Evolutionary conservation across 352 stramenopile genomes (phyloP).

Genomic region (Phytophthora palmivora): DNA sequence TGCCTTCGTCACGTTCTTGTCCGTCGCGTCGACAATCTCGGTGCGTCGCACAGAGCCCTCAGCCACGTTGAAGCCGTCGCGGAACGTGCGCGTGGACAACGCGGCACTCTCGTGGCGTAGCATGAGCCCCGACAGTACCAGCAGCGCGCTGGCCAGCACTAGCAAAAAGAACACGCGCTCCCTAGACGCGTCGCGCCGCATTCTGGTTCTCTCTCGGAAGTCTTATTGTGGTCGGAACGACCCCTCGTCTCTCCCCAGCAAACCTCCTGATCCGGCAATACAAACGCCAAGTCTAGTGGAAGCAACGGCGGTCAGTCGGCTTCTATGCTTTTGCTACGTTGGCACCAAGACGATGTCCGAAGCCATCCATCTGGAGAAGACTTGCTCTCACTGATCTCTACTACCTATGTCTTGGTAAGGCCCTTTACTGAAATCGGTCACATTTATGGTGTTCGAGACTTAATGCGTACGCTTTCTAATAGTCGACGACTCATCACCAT

Average conservation of each 20-base stretch:
- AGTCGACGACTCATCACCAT: no score
- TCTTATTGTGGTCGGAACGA: constrained; percentile 28
- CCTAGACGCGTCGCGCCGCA: constrained; percentile 43
- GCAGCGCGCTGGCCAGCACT: constrained; percentile 53
- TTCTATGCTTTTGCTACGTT: constrained; percentile 7
- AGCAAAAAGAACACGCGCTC: constrained; percentile 67
- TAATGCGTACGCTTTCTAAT: no score
- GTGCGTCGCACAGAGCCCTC: constrained; percentile 50
- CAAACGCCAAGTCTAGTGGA: constrained; percentile 13
- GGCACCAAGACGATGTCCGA: constrained; percentile 2
- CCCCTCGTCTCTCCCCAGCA: constrained; percentile 8
- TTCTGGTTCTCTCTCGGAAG: constrained; percentile 9
- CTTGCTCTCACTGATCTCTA: no score
- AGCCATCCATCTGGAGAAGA: constrained; percentile 8
- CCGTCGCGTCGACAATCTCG: constrained; percentile 38
- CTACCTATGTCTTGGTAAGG: no score
- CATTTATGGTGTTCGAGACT: no score
- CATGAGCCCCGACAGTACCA: constrained; percentile 70
- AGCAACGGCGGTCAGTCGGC: background rate
- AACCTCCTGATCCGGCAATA: constrained; percentile 1
- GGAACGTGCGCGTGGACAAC: constrained; percentile 57
- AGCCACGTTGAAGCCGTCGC: constrained; percentile 79
- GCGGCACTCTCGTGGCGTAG: constrained; percentile 54
- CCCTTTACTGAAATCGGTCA: no score
- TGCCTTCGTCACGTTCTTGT: constrained; percentile 17